Evolutionary conservation across 768 basidiomycete genomes (phyloP), one percentile per base, ranked within the genome.

Genomic region (Solioccasus polychromus): DNA sequence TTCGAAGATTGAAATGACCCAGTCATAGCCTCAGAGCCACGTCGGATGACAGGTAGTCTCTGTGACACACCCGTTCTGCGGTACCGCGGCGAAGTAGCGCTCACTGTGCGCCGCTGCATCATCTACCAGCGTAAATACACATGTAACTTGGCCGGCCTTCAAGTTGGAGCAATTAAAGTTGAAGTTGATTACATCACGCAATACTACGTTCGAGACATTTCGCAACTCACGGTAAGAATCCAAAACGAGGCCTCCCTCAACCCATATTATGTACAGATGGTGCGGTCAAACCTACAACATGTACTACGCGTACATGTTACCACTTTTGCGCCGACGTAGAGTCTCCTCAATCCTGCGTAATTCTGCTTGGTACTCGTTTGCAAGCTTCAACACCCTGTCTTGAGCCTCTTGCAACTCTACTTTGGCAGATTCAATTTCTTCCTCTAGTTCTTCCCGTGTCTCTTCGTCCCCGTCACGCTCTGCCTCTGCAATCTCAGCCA

Each of bases 401-500:
- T 53, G 50, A 9, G 50, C 58, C 24, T 57, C 55, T 28, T 39
- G 39, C 23, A 65, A 28, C 10, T 63, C 63, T 25, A 25, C 45
- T 35, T 39, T 45, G 17, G 61, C 61, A 42, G 45, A 30, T 22
- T 66, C 34, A 11, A 61, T 42, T 48, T 74, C 77, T 14, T 66
- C 55, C 36, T 71, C 66, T 1, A 79, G 61, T 47, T 77, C 77
- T 37, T 63, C 60, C 37, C 50, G 64, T 3, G 72, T 71, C 54
- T 75, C 76, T 38, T 73, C 74, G 38, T 77, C 76, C 20, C 68
- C 64, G 17, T 50, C 52, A 31, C 59, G 60, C 39, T 74, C 71
- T 5, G 76, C 74, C 31, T 70, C 70, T 44, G 68, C 64, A 59
- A 76, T 73, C 44, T 79, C 76, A 12, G 60, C 55, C 51, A 72